Evolutionary conservation across 2,329 filamentous ascomycete species (phyloP), one percentile per base, ranked within the genome.

Genomic region (Lachnum nothofagi): DNA sequence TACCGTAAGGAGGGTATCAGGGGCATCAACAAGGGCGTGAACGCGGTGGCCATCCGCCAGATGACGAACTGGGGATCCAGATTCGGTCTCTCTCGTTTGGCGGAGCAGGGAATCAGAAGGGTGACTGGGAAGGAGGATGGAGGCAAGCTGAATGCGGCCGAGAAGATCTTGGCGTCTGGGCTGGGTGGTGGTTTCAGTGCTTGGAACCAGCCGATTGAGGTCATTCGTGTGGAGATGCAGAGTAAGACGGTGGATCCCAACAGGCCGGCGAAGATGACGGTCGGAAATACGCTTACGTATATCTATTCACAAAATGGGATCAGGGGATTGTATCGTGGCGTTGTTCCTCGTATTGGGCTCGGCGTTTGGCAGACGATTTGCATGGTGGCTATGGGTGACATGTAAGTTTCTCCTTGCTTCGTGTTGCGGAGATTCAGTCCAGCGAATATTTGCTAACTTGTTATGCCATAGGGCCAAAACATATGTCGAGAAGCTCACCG

Each of bases 151-250:
- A 76, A 74, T 60, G 82, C 86, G 24, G 67, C 75, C 53, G 93
- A 98, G 78, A 97, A 97, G 82, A 85, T 98, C 66, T 68, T 88
- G 49, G 91, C 93, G 41, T 88, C 85, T 56, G 82, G 82, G 58
- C 68, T 98, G 8, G 93, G 93, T 74, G 93, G 93, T 80, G 93
- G 93, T 68, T 78, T 98, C 64, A 90, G 84, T 55, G 93, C 93
- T 58, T 98, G 93, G 93, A 98, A 98, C 75, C 93, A 98, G 79
- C 93, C 93, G 55, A 98, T 98, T 68, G 93, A 98, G 81, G 93
- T 98, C 68, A 96, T 98, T 69, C 89, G 93, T 58, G 91, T 98
- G 54, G 93, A 98, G 81, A 96, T 98, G 89, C 93, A 98, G 83
- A 95, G 88, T 76, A 97, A 96, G 84, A 96, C 86, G 63, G 88